Evolutionary conservation across 345 rosid species (phyloP), one percentile per base, ranked within the genome.

Genomic region (Erysimum cheiranthoides): DNA sequence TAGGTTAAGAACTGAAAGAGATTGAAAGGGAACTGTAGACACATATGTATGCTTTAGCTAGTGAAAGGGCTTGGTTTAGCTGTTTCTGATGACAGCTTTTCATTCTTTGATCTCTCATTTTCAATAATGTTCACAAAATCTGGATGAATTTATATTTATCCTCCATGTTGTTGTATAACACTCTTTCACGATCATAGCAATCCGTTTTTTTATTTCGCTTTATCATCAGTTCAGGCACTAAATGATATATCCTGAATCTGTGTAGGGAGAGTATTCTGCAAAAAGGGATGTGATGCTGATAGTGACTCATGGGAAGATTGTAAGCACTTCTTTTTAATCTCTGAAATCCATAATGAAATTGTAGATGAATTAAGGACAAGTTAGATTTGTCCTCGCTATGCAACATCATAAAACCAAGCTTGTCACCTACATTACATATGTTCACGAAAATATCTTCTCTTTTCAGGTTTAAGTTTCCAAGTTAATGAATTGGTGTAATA

Each of bases 181-280:
- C 8, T 58, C 57, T 51, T 57, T 66, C 69, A 58, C 21, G 39
- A 57, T 21, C n/a, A 31, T 72, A 31, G 10, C n/a, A 50, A 57
- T 50, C 16, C 0, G 5, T 30, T 46, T 61, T 61, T 16, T 34
- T 39, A 4, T 28, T 30, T 27, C 17, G 11, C 8, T 39, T 46
- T 30, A 35, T 5, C 72, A 49, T 56, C 68, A 39, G 56, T 50
- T 38, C 14, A 64, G 62, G 16, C n/a, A 31, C 45, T 78, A 49
- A 71, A 71, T 58, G 39, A 58, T 38, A 30, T 32, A 9, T 14
- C 32, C 1, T 45, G 49, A 47, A 57, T 65, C 25, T 56, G 46
- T 83, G 74, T 79, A 95, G 99, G 99, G 99, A 88, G 99, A 80
- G 96, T 95, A n/a, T 95, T 95, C 76, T 95, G 99, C 92, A 95